Conservation (phyloP, 371 early-diverging fungal genomes). For the Rhizopus delemar region DNA sequence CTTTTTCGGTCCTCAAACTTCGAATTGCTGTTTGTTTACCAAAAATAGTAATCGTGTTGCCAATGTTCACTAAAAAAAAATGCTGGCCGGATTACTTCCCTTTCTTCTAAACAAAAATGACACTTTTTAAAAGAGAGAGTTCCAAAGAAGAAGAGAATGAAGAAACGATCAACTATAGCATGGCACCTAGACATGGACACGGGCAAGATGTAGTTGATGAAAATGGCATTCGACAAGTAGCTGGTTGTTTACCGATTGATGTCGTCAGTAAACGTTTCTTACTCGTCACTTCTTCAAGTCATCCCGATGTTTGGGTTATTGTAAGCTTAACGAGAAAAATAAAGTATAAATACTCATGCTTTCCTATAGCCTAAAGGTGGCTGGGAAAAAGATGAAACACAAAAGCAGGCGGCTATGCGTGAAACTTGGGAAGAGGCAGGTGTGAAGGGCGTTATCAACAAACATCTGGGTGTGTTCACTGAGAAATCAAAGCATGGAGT, state of each 20-base stretch:
- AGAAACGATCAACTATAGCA: constrained; percentile 18
- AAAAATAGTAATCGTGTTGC: too few relatives aligned
- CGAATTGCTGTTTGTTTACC: too few relatives aligned
- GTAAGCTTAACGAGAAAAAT: constrained; percentile 22
- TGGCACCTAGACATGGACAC: constrained; percentile 35
- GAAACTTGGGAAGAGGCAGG: constrained; percentile 68
- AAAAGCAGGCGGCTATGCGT: constrained; percentile 56
- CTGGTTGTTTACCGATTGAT: constrained; percentile 62
- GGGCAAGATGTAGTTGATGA: constrained; percentile 37
- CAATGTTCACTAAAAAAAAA: too few relatives aligned
- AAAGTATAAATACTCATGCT: background rate
- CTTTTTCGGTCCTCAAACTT: too few relatives aligned
- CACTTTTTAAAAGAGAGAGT: background rate
- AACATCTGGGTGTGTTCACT: constrained; percentile 50
- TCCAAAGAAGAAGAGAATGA: background rate
- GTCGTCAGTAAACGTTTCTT: constrained; percentile 43
- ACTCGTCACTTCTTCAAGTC: constrained; percentile 47
- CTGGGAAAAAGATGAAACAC: constrained; percentile 62
- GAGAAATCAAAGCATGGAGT: constrained; percentile 45
- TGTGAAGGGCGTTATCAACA: constrained; percentile 46
- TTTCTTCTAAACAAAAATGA: background rate
- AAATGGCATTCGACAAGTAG: constrained; percentile 46
- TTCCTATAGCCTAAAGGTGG: constrained; percentile 54
- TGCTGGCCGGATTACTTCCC: background rate
- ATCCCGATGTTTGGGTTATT: constrained; percentile 51